phyloP scores from a whole-genome alignment of 352 stramenopile genomes.

The Globisporangium takayamanum region DNA sequence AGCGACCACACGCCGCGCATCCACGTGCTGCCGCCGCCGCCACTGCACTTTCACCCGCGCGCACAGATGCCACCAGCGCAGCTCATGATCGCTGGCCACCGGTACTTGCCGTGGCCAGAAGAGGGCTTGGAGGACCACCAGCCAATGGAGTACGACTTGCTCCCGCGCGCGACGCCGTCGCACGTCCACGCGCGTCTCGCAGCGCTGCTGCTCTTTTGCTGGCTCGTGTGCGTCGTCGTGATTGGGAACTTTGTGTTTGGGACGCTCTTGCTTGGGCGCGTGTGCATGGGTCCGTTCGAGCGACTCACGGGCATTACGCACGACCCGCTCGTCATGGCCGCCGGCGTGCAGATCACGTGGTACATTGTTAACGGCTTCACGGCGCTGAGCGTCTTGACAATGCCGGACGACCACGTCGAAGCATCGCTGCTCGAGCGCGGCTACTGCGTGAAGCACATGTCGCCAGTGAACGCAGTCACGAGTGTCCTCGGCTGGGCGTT shows the following conservation, averaged over 20 bases:
- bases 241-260: conserved; percentile 64
- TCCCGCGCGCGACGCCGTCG: conserved; percentile 43
- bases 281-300: conserved; percentile 68
- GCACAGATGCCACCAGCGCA: conserved; percentile 63
- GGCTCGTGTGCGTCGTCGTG: conserved; percentile 49
- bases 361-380: conserved; percentile 65
- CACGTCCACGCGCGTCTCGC: conserved; percentile 49
- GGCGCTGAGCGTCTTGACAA: conserved; percentile 46
- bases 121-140: conserved; percentile 67
- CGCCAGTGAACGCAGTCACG: conserved; percentile 33
- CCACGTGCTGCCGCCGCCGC: conserved; percentile 54
- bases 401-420: conserved; percentile 60
- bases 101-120: conserved; percentile 81
- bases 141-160: conserved; percentile 64
- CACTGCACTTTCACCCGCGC: conserved; percentile 77
- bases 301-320: conserved; percentile 60
- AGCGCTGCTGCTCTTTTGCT: conserved; percentile 47
- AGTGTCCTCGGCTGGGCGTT: conserved; percentile 64
- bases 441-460: conserved; percentile 70
- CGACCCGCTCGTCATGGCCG: conserved; percentile 67
- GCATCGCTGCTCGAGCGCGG: conserved; percentile 45
- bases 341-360: conserved; percentile 71
- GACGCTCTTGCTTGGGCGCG: conserved; percentile 55
- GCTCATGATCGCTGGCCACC: conserved; percentile 56
- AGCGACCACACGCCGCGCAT: conserved; percentile 25